Evolutionary conservation across 345 rosid species (phyloP), one percentile per base, ranked within the genome.

Genomic region (Stellera chamaejasme): DNA sequence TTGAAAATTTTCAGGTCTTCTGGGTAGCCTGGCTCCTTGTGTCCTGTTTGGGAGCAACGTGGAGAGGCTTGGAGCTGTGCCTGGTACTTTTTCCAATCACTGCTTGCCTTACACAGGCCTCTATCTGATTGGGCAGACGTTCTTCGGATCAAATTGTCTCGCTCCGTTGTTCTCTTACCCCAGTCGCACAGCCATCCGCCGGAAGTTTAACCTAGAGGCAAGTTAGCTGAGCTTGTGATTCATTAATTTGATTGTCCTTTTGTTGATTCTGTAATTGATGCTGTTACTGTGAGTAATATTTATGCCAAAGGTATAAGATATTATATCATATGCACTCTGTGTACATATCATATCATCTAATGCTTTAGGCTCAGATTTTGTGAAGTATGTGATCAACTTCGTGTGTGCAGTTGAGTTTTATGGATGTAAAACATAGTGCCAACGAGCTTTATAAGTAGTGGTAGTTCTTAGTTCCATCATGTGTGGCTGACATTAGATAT

Each of bases 131-230:
- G 94, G 94, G 45, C 74, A 74, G 8, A 63, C 77, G 23, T 46
- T 83, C 52, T 81, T 75, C 48, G 82, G 96, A 5, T 64, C 80
- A 79, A 89, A 85, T 65, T 85, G 82, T 43, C 75, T 89, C 54
- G 96, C 94, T 42, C 96, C 96, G 12, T 83, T 80, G 73, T 83
- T 76, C 71, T 85, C 96, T 27, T 81, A 72, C 49, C 72, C 76
- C 14, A 80, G 67, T 69, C 97, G 97, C 45, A 75, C 87, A 1
- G 85, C 87, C 10, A 79, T 85, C 41, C 95, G 97, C 27, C 66
- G 79, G 25, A 80, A 74, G 74, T 89, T 83, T 59, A 89, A 89
- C 75, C 78, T 89, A 27, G 97, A 89, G 95, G 97, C 69, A 73
- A 69, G 76, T 61, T 41, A 13, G 15, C 28, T 62, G 14, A n/a